These are phyloP conservation scores for Diaporthe ampelina DNA, from an alignment of 2,329 filamentous ascomycete genomes.

Conservation along the genomic window DNA sequence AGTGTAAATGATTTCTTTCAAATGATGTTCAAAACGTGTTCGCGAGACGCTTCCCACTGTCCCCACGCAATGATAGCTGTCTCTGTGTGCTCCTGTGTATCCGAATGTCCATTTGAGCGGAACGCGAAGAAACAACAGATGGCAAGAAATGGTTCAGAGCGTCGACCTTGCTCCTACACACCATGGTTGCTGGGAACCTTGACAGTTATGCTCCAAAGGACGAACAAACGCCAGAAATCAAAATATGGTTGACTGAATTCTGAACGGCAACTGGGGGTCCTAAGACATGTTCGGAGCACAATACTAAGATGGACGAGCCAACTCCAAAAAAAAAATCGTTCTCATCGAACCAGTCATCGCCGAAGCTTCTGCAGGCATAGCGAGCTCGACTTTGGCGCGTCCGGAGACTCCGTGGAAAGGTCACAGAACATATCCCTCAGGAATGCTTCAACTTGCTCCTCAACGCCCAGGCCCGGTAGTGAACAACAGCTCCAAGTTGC, in stretches of 20 bases:
- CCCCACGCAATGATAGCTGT: rapidly evolving
- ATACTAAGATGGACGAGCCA: background rate
- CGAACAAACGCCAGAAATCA: too few species aligned
- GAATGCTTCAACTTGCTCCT: background rate
- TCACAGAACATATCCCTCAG: too few species aligned
- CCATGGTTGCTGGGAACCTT: too few species aligned
- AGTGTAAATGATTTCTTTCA: background rate
- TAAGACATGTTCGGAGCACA: rapidly evolving
- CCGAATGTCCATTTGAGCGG: background rate
- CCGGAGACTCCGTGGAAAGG: background rate
- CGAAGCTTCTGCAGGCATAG: background rate
- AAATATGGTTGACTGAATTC: background rate
- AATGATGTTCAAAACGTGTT: background rate
- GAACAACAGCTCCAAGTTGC: too few species aligned
- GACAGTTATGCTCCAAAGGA: too few species aligned
- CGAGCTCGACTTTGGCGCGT: background rate
- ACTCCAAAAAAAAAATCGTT: too few species aligned
- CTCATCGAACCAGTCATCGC: background rate
- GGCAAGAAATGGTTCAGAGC: background rate
- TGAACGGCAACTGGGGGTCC: too few species aligned
- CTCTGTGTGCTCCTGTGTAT: too few species aligned
- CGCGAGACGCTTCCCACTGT: too few species aligned
- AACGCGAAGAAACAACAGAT: background rate
- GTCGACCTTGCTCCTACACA: too few species aligned
- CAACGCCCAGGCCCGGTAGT: background rate